These are phyloP conservation scores for Penicillium corylophilum DNA, from an alignment of 2,329 filamentous ascomycete genomes.

Conservation along the genomic window DNA sequence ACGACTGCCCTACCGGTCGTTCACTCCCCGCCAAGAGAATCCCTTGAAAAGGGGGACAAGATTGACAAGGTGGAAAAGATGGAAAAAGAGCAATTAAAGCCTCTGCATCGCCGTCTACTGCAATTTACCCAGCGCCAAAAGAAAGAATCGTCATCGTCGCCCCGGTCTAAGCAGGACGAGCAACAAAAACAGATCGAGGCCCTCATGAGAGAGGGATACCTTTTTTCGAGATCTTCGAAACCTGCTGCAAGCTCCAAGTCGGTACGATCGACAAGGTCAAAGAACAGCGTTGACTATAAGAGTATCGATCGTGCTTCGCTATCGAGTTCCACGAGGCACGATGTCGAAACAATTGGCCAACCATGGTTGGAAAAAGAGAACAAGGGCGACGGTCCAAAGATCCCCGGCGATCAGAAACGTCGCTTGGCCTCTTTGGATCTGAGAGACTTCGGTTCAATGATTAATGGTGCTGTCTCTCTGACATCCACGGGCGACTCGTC, in stretches of 20 bases:
- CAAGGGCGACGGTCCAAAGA: constrained; percentile 20
- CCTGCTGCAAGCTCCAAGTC: constrained; percentile 1
- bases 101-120: constrained; percentile 36
- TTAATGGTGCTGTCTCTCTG: constrained; percentile 33
- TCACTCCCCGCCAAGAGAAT: constrained; percentile 21
- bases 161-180: constrained; percentile 26
- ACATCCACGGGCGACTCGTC: constrained; percentile 23
- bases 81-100: constrained; percentile 19
- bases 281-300: constrained; percentile 7
- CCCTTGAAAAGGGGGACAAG: too few relatives aligned
- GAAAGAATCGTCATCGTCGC: constrained; percentile 20
- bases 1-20: constrained; percentile 25
- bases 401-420: constrained; percentile 12
- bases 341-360: constrained; percentile 39
- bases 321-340: constrained; percentile 32
- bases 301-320: constrained; percentile 19
- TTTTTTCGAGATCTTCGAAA: constrained; percentile 20
- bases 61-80: neutral
- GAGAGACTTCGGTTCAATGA: constrained; percentile 33
- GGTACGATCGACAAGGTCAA: constrained; percentile 3
- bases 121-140: constrained; percentile 35
- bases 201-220: constrained; percentile 31
- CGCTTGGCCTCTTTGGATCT: constrained; percentile 32
- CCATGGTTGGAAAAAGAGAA: constrained; percentile 33
- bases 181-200: constrained; percentile 29